These are phyloP conservation scores for Edaphochlamys debaryana DNA, from an alignment of 139 green algal genomes.

Conservation along the genomic window DNA sequence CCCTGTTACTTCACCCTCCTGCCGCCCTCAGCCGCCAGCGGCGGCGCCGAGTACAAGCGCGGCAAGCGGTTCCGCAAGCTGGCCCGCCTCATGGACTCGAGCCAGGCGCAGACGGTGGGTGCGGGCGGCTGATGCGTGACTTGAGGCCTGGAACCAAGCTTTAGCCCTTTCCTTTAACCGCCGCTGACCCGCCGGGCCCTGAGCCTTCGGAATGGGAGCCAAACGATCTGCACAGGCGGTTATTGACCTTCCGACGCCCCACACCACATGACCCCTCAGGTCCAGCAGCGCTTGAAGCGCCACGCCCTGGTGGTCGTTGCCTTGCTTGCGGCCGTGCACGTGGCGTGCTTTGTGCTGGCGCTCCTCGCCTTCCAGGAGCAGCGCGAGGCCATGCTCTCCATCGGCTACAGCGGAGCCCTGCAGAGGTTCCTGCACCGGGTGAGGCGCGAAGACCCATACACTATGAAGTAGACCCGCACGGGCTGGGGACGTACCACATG, in stretches of 20 bases:
- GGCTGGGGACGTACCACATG: too few species aligned
- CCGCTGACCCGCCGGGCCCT: too few species aligned
- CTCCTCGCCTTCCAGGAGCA: not conserved
- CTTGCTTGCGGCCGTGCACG: not conserved
- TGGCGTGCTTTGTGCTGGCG: slow-evolving; percentile 25
- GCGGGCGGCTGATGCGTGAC: too few species aligned
- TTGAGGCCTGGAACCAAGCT: too few species aligned
- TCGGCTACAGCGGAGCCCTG: not conserved
- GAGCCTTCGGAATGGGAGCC: too few species aligned
- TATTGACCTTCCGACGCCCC: too few species aligned
- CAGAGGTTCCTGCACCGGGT: not conserved
- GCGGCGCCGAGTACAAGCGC: slow-evolving; percentile 23
- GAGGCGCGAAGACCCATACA: too few species aligned
- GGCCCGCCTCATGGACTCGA: slow-evolving; percentile 31
- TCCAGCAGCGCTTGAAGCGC: slow-evolving; percentile 7
- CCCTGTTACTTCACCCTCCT: too few species aligned
- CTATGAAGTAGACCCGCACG: too few species aligned
- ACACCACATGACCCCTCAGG: not conserved
- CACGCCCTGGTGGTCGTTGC: slow-evolving; percentile 2
- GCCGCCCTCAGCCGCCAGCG: not conserved
- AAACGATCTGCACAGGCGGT: too few species aligned
- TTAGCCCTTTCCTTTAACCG: too few species aligned
- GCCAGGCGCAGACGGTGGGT: slow-evolving; percentile 6
- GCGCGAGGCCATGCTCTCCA: not conserved
- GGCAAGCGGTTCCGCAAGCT: slow-evolving; percentile 44